phyloP scores from a whole-genome alignment of 768 basidiomycete genomes.

The Lentinula raphanica region DNA sequence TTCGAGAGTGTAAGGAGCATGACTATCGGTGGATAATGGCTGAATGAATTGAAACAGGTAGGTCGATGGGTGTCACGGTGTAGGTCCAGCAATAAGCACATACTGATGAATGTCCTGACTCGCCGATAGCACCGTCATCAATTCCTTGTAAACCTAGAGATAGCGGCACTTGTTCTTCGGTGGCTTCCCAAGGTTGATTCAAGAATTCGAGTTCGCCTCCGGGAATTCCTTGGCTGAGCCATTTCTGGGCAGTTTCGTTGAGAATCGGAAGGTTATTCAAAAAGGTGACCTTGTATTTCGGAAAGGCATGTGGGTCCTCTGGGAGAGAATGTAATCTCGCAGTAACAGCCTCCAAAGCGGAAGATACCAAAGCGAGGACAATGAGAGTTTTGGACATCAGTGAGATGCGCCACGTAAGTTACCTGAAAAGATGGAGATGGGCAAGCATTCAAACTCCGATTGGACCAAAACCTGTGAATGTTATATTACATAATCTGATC shows the following conservation, averaged over 20 bases:
- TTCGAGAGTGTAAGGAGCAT: constrained; percentile 52
- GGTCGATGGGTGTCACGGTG: constrained; percentile 7
- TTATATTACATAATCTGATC: neutral
- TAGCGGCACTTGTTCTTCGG: constrained; percentile 31
- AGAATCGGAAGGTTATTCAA: constrained; percentile 72
- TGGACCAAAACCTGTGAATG: neutral
- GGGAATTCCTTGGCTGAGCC: constrained; percentile 66
- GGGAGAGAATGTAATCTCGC: constrained; percentile 63
- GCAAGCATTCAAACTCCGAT: neutral
- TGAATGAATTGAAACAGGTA: constrained; percentile 10
- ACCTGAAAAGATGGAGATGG: neutral
- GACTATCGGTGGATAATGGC: constrained; percentile 13
- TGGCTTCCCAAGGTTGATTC: constrained; percentile 52
- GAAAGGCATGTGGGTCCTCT: constrained; percentile 76
- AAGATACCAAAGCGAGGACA: constrained; percentile 8
- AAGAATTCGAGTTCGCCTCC: constrained; percentile 79
- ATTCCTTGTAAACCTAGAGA: constrained; percentile 47
- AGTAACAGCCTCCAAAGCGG: constrained; percentile 24
- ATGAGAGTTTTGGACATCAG: neutral
- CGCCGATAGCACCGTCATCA: constrained; percentile 43
- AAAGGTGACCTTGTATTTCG: constrained; percentile 76
- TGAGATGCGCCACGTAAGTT: constrained; percentile 2
- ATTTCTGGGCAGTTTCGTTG: constrained; percentile 67
- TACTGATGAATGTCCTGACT: constrained; percentile 29
- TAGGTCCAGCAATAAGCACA: constrained; percentile 25